Evolutionary conservation across 305 asterid species (phyloP), one percentile per base, ranked within the genome.

Genomic region (Fraxinus dipetala): DNA sequence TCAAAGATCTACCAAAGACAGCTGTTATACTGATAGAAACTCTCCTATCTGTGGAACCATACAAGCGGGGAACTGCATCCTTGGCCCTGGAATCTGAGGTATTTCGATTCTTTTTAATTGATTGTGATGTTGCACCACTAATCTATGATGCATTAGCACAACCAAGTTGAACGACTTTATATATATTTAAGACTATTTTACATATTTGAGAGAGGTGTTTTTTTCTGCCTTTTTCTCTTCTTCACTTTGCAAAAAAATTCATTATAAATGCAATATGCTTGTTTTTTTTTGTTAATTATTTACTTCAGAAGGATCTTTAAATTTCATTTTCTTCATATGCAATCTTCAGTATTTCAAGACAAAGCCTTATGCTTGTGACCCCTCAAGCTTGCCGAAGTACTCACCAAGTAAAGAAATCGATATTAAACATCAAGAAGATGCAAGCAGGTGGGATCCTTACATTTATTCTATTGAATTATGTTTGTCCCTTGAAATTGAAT

Each of bases 321-420:
- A 79, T 77, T n/a, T 56, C 74, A 67, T 34, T 26, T 78, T 85
- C 32, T 75, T 80, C 34, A 6, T 78, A 1, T 84, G 80, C 78
- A 31, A 81, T 80, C n/a, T 61, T 85, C 84, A 96, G 99, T 96
- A 94, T 84, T 96, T 96, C 93, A 92, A 86, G 94, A 89, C 91
- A 10, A 92, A 85, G 90, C 99, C 99, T 32, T 84, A 87, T 65
- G 95, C 99, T 59, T 93, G 99, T 84, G 99, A 94, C 79, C 99
- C 99, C 3, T 92, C 95, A 36, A 91, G 95, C 89, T 84, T 96
- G 85, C 99, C 99, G 4, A 91, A 90, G 85, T 96, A 96, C 82
- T 92, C 98, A 30, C 99, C 99, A 26, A 92, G 98, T 87, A 96
- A 96, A 88, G 99, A 96, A 91, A 96, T 96, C n/a, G 98, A 96